phyloP scores from a whole-genome alignment of 345 rosid genomes.

The Aquilaria malaccensis region DNA sequence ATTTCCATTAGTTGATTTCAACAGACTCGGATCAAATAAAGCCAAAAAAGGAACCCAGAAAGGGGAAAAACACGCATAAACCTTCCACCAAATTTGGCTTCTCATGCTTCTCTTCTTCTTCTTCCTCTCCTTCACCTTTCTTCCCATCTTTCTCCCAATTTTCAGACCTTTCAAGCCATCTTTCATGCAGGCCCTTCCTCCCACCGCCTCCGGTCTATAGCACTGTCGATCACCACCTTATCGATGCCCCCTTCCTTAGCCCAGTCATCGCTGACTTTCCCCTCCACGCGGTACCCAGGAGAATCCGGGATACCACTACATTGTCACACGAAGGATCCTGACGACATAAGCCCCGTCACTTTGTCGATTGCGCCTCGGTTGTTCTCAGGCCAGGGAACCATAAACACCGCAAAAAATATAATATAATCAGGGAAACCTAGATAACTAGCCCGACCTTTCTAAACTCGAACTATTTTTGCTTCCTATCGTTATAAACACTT shows the following conservation, averaged over 20 bases:
- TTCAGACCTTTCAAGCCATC: slow-evolving; percentile 25
- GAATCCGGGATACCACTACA: neutral
- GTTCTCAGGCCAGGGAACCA: neutral
- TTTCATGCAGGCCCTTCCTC: slow-evolving; percentile 20
- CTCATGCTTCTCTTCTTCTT: slow-evolving; percentile 8
- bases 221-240: slow-evolving; percentile 13
- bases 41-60: too few species aligned
- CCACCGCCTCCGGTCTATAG: slow-evolving; percentile 8
- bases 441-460: too few species aligned
- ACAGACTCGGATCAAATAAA: too few species aligned
- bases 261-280: neutral
- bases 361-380: neutral
- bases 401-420: too few species aligned
- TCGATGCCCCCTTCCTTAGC: neutral
- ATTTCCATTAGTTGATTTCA: too few species aligned
- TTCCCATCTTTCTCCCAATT: slow-evolving; percentile 15
- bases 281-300: neutral
- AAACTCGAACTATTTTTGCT: too few species aligned
- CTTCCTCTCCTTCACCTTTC: slow-evolving; percentile 7
- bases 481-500: too few species aligned
- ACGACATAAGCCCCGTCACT: neutral
- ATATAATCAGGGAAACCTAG: too few species aligned
- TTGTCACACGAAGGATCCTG: neutral
- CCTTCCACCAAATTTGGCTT: slow-evolving; percentile 36
- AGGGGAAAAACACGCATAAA: neutral